A percentile compares a stretch with the other conserved stretches of the same genome.
These are phyloP conservation scores for Umbilicaria muhlenbergii DNA, from an alignment of 495 filamentous ascomycete species.

Conservation along the genomic window DNA sequence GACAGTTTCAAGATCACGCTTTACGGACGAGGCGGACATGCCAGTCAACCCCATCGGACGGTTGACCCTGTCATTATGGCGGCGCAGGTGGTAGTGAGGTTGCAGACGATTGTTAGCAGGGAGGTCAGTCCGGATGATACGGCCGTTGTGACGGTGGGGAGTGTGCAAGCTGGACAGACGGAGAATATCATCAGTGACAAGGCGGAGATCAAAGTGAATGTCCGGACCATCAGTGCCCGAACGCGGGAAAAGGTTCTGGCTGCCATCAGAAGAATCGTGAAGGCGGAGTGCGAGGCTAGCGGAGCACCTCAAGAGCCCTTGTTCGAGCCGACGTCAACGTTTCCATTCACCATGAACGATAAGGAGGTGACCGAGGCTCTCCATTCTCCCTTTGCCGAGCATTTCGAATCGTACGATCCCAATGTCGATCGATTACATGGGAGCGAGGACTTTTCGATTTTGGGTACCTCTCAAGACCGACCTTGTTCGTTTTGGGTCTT, in stretches of 20 bases:
- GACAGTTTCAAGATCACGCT: conserved; percentile 36
- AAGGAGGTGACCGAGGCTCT: conserved; percentile 14
- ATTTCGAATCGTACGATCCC: conserved; percentile 26
- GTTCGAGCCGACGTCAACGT: conserved; percentile 27
- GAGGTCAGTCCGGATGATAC: conserved; percentile 32
- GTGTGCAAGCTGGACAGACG: conserved; percentile 32
- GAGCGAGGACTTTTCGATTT: conserved; percentile 30
- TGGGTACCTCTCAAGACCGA: conserved; percentile 21
- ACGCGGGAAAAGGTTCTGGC: conserved; percentile 24
- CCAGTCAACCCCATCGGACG: conserved; percentile 31
- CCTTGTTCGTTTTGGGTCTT: conserved; percentile 33
- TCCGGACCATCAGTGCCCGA: conserved; percentile 25
- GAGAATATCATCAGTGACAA: conserved; percentile 37
- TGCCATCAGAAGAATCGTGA: conserved; percentile 31
- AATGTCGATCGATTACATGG: conserved; percentile 22
- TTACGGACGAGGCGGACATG: conserved; percentile 37
- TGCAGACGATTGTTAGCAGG: conserved; percentile 35
- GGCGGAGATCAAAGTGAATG: conserved; percentile 31
- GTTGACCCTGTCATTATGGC: conserved; percentile 37
- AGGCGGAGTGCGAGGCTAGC: conserved; percentile 32
- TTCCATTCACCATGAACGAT: conserved; percentile 31
- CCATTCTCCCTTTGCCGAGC: conserved; percentile 18
- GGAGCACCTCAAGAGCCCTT: conserved; percentile 28
- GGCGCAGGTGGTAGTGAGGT: conserved; percentile 27
- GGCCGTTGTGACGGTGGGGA: conserved; percentile 35